These are phyloP conservation scores for Curvularia verruculosa DNA, from an alignment of 2,329 filamentous ascomycete species.

Conservation along the genomic window DNA sequence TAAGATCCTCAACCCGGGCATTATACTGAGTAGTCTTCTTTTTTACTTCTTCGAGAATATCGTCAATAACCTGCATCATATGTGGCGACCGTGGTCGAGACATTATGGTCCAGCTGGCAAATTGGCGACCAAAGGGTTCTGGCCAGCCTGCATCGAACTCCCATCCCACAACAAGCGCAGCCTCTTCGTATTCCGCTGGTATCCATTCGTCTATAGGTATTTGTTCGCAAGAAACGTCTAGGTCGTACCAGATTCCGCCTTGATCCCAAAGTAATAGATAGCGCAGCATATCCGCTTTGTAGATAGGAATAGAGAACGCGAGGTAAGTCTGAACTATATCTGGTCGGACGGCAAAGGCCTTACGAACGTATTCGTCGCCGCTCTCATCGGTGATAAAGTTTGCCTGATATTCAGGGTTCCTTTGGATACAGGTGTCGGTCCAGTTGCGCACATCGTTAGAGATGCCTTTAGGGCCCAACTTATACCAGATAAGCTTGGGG, in stretches of 20 bases:
- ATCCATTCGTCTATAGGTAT: conserved; percentile 47
- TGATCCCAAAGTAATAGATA: conserved; percentile 51
- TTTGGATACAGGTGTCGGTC: conserved; percentile 41
- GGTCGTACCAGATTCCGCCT: conserved; percentile 53
- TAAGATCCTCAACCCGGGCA: conserved; percentile 24
- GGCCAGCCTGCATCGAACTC: conserved; percentile 46
- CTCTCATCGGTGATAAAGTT: conserved; percentile 42
- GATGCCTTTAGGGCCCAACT: conserved; percentile 48
- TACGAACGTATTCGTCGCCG: conserved; percentile 42
- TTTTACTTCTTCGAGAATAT: conserved; percentile 30
- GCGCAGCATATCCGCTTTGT: conserved; percentile 53
- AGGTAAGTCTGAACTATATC: conserved; percentile 49
- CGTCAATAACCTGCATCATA: conserved; percentile 35
- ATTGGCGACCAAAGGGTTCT: conserved; percentile 28
- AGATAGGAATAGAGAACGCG: conserved; percentile 46
- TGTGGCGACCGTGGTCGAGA: conserved; percentile 31
- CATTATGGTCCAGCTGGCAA: conserved; percentile 44
- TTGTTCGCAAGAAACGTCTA: conserved; percentile 49
- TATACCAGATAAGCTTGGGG: conserved; percentile 50
- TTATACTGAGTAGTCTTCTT: conserved; percentile 18
- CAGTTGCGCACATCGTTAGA: conserved; percentile 36
- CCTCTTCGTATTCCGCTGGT: conserved; percentile 34
- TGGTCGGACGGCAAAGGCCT: conserved; percentile 40
- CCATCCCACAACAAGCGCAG: conserved; percentile 48
- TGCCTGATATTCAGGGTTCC: conserved; percentile 38